A percentile compares a stretch with the other conserved stretches of the same genome.
phyloP scores from a whole-genome alignment of 2,329 filamentous ascomycete genomes.

The Phialocephala subalpina region DNA sequence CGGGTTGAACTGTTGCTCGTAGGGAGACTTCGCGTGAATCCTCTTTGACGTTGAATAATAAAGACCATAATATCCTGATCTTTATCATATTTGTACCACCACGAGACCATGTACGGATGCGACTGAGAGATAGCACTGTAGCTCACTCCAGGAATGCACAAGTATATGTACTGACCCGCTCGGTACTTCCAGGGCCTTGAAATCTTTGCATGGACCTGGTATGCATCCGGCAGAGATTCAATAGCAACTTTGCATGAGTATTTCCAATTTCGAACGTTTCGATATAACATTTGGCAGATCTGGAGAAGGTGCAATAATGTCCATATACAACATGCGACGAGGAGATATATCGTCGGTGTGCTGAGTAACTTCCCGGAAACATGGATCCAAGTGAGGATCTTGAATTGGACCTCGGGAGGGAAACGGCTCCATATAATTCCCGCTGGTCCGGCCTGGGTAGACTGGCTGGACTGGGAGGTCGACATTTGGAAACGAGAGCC shows the following conservation, averaged over 20 bases:
- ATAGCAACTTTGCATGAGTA: background rate
- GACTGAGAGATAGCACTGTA: conserved; percentile 12
- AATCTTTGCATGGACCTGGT: conserved; percentile 4
- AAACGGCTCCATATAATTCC: too few species aligned
- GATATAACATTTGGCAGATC: background rate
- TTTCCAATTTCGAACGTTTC: background rate
- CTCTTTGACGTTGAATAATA: conserved; percentile 14
- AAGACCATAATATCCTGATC: conserved; percentile 13
- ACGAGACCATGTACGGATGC: conserved; percentile 26
- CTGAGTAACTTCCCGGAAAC: background rate
- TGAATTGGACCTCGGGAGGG: too few species aligned
- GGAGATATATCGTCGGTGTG: background rate
- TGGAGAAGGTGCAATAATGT: background rate
- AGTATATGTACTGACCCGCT: conserved; percentile 22
- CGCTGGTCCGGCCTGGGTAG: too few species aligned
- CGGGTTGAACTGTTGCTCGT: background rate
- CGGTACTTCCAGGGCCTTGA: conserved; percentile 22
- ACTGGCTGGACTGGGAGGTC: too few species aligned
- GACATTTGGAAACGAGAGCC: too few species aligned
- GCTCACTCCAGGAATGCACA: conserved; percentile 24
- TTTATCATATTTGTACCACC: conserved; percentile 19
- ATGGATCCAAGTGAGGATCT: background rate
- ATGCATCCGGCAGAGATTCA: background rate
- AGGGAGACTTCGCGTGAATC: background rate
- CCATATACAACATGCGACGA: background rate